Percentiles rank a stretch among this genome's conserved stretches.
Conservation (phyloP, 2,329 filamentous ascomycete genomes). For the Sclerotinia glacialis region DNA sequence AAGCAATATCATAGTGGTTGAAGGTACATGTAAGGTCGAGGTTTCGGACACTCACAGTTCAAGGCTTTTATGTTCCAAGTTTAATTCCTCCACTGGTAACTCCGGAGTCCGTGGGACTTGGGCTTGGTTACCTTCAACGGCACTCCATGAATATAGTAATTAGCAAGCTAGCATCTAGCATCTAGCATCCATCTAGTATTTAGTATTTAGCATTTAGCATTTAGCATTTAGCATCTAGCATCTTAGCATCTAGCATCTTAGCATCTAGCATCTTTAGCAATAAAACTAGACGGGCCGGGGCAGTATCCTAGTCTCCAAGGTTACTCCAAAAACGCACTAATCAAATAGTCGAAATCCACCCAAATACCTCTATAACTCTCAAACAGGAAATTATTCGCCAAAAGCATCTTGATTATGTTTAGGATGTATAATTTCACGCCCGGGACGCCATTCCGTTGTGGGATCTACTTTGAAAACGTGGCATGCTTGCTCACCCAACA, state of each 20-base stretch:
- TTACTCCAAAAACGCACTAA: constrained; percentile 12
- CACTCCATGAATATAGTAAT: background rate
- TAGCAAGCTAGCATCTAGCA: background rate
- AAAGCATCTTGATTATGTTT: constrained; percentile 17
- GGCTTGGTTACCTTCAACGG: background rate
- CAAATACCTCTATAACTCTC: background rate
- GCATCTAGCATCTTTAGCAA: constrained; percentile 9
- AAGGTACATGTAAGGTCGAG: background rate
- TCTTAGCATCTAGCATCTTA: constrained; percentile 3
- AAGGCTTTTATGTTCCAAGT: constrained; percentile 9
- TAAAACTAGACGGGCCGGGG: background rate
- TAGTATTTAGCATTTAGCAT: constrained; percentile 1
- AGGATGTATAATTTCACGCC: background rate
- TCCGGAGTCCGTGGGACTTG: background rate
- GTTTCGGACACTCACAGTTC: constrained; percentile 17
- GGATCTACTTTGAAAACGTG: constrained; percentile 20
- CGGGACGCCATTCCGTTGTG: constrained; percentile 9
- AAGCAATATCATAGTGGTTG: background rate
- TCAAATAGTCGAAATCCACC: constrained; percentile 2
- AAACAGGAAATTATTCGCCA: constrained; percentile 10
- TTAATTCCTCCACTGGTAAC: background rate
- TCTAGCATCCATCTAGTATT: background rate
- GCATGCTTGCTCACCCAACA: constrained; percentile 22
- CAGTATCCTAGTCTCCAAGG: background rate
- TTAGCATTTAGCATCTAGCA: background rate